Percentiles rank a stretch among this genome's conserved stretches.
Evolutionary conservation across 768 basidiomycete genomes (phyloP).

Genomic region (Naganishia vaughanmartiniae): DNA sequence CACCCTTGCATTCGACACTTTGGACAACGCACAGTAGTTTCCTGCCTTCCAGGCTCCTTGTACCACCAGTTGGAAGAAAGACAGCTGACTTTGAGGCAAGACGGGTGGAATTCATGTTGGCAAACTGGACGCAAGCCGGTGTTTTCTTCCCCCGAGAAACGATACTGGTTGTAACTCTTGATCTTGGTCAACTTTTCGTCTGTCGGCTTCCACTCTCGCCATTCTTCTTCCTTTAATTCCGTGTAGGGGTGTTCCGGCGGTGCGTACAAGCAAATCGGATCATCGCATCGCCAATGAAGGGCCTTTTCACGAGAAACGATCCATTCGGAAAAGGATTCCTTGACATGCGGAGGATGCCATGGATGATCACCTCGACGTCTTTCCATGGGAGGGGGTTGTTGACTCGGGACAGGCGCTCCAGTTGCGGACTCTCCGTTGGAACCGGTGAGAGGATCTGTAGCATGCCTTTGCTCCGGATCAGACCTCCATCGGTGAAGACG

Average conservation of each 20-base stretch:
- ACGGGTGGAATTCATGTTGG: slow-evolving; percentile 24
- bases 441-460: neutral
- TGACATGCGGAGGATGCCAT: slow-evolving; percentile 13
- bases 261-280: slow-evolving; percentile 28
- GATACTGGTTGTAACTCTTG: slow-evolving; percentile 20
- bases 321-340: slow-evolving; percentile 25
- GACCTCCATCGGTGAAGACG: neutral
- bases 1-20: slow-evolving; percentile 29
- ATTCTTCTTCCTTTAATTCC: slow-evolving; percentile 20
- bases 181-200: slow-evolving; percentile 19
- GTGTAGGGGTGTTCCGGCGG: slow-evolving; percentile 28
- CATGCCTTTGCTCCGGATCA: neutral
- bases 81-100: slow-evolving; percentile 22
- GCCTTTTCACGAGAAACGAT: slow-evolving; percentile 22
- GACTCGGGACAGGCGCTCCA: neutral
- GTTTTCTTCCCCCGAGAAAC: slow-evolving; percentile 11
- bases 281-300: slow-evolving; percentile 30
- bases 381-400: neutral
- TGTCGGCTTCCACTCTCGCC: slow-evolving; percentile 28
- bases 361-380: slow-evolving; percentile 12
- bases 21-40: slow-evolving; percentile 25
- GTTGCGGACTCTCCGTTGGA: neutral
- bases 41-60: slow-evolving; percentile 21
- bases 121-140: neutral
- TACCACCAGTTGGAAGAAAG: slow-evolving; percentile 28